Conservation (phyloP, 228 moss, liverwort and hornwort genomes). For the Sphagnum fallax region DNA sequence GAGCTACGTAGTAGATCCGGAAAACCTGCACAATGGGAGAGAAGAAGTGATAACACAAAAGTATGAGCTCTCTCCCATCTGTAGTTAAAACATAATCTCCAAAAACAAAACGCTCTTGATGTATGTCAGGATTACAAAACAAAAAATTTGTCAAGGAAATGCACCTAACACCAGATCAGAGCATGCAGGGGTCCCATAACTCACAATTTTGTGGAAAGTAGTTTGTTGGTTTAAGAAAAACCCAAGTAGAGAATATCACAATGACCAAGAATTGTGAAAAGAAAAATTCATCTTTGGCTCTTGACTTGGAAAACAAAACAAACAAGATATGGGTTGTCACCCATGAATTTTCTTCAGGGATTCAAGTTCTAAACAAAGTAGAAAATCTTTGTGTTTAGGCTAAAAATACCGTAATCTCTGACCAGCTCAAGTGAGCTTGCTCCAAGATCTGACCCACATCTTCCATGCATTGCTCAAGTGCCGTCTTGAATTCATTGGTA, state of each 20-base stretch:
- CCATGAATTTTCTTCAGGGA: background rate
- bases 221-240: no score
- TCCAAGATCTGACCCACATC: slow-evolving; percentile 17
- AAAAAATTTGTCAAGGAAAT: background rate
- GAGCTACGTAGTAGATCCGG: slow-evolving; percentile 58
- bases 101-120: background rate
- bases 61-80: background rate
- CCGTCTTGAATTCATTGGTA: slow-evolving; percentile 14
- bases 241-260: no score
- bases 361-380: background rate
- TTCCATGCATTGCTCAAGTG: slow-evolving; percentile 23
- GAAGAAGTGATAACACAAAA: background rate
- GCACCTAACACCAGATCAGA: background rate
- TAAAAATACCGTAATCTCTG: slow-evolving; percentile 48
- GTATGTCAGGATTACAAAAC: background rate
- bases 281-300: background rate
- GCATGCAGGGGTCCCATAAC: background rate
- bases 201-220: background rate
- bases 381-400: background rate
- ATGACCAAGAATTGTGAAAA: background rate
- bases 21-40: slow-evolving; percentile 24
- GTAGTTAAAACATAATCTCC: background rate
- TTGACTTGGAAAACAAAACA: background rate
- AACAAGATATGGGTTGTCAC: background rate
- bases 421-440: slow-evolving; percentile 49